Conservation (phyloP, 352 stramenopile species). For the Globisporangium spiculum region DNA sequence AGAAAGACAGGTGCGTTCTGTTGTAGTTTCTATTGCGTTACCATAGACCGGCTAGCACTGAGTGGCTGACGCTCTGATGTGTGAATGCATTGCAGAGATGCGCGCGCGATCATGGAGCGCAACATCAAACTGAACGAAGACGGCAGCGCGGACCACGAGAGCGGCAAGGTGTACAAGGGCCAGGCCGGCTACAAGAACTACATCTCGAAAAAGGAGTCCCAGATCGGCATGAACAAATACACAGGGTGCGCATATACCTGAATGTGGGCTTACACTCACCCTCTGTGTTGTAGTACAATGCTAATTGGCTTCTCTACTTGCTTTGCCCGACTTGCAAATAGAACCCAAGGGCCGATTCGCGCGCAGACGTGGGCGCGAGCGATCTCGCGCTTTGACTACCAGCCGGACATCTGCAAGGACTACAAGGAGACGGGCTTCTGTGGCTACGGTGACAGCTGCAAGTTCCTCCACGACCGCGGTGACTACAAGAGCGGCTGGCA, state of each 20-base stretch:
- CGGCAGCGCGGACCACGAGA: constrained; percentile 61
- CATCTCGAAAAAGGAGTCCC: constrained; percentile 82
- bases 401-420: constrained; percentile 98
- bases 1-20: constrained; percentile 44
- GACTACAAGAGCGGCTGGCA: constrained; percentile 98
- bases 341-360: constrained; percentile 93
- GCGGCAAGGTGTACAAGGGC: constrained; percentile 81
- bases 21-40: constrained; percentile 14
- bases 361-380: constrained; percentile 92
- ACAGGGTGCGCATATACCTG: constrained; percentile 47
- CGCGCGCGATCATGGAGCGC: constrained; percentile 71
- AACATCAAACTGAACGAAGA: constrained; percentile 73
- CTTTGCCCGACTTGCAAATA: constrained; percentile 10
- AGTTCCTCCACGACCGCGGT: constrained; percentile 98
- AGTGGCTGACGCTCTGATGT: not conserved
- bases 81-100: constrained; percentile 40
- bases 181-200: constrained; percentile 87
- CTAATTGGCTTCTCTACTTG: not conserved
- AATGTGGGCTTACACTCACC: too few relatives aligned
- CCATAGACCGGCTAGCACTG: not conserved
- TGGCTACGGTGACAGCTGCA: constrained; percentile 95
- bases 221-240: constrained; percentile 90
- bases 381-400: constrained; percentile 97
- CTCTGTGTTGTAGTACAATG: not conserved
- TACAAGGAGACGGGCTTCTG: constrained; percentile 99